Percentiles rank a stretch among this genome's conserved stretches.
Conservation (phyloP, 2,329 filamentous ascomycete genomes). For the Penicillium sclerotigenum region DNA sequence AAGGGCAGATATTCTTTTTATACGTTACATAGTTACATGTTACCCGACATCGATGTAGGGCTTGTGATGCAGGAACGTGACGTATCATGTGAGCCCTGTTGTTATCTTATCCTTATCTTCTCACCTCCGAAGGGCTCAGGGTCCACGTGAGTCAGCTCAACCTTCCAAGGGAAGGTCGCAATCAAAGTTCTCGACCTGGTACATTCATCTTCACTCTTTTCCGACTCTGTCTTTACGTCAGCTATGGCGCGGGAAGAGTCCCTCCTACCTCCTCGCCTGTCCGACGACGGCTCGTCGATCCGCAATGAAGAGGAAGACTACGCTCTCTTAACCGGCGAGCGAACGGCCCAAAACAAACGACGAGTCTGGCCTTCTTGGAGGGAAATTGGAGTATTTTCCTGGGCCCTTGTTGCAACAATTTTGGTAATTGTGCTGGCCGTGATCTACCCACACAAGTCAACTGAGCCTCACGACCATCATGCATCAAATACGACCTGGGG, state of each 20-base stretch:
- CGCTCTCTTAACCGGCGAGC: constrained; percentile 58
- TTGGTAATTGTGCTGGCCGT: constrained; percentile 76
- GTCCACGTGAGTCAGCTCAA: constrained; percentile 1
- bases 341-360: constrained; percentile 28
- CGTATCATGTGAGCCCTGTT: constrained; percentile 12
- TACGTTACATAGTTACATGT: neutral
- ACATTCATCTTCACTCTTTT: neutral
- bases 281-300: constrained; percentile 54
- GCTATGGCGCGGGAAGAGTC: constrained; percentile 48
- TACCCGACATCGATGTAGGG: neutral
- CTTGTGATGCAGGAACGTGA: constrained; percentile 1
- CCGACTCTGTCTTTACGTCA: neutral
- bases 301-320: constrained; percentile 60
- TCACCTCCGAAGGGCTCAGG: constrained; percentile 1
- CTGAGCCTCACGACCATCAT: constrained; percentile 31
- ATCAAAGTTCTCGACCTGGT: neutral
- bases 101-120: constrained; percentile 9
- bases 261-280: constrained; percentile 53
- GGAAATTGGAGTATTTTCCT: constrained; percentile 73
- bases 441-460: constrained; percentile 67
- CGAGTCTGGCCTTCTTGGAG: constrained; percentile 60
- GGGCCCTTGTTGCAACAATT: constrained; percentile 78
- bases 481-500: constrained; percentile 34
- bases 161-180: neutral
- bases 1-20: neutral